Evolutionary conservation across 225 moss, liverwort and hornwort genomes (phyloP).

Genomic region (Bryum argenteum): DNA sequence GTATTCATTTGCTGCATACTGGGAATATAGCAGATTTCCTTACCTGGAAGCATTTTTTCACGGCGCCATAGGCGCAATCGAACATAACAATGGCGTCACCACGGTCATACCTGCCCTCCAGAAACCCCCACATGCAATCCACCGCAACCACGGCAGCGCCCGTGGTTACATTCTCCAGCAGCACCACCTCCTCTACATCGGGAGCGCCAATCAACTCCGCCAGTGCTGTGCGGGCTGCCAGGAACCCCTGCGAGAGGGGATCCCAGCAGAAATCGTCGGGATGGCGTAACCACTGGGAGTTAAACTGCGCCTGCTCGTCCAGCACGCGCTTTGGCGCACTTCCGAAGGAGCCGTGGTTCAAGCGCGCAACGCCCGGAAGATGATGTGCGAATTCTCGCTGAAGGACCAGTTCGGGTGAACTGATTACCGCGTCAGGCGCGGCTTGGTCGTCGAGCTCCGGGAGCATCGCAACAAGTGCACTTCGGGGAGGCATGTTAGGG

Average conservation of each 20-base stretch:
- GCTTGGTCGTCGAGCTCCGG: slow-evolving; percentile 23
- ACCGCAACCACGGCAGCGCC: slow-evolving; percentile 70
- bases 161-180: slow-evolving; percentile 86
- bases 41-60: slow-evolving; percentile 75
- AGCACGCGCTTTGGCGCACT: slow-evolving; percentile 66
- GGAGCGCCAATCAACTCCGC: slow-evolving; percentile 56
- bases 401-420: slow-evolving; percentile 5
- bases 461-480: slow-evolving; percentile 31
- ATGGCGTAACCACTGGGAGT: slow-evolving; percentile 49
- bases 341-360: slow-evolving; percentile 88
- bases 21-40: not conserved
- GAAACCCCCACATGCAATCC: slow-evolving; percentile 79
- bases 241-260: slow-evolving; percentile 54
- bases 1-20: not conserved
- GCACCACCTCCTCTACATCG: slow-evolving; percentile 63
- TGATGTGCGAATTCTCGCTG: slow-evolving; percentile 77
- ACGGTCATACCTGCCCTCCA: slow-evolving; percentile 61
- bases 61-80: slow-evolving; percentile 72
- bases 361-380: slow-evolving; percentile 61
- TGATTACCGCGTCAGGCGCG: slow-evolving; percentile 24
- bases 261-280: slow-evolving; percentile 70
- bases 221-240: slow-evolving; percentile 51
- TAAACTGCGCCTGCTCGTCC: slow-evolving; percentile 62
- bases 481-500: slow-evolving; percentile 12
- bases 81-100: slow-evolving; percentile 79